Evolutionary conservation across 805 yeast species (phyloP).

Genomic region (Lachancea quebecensis): DNA sequence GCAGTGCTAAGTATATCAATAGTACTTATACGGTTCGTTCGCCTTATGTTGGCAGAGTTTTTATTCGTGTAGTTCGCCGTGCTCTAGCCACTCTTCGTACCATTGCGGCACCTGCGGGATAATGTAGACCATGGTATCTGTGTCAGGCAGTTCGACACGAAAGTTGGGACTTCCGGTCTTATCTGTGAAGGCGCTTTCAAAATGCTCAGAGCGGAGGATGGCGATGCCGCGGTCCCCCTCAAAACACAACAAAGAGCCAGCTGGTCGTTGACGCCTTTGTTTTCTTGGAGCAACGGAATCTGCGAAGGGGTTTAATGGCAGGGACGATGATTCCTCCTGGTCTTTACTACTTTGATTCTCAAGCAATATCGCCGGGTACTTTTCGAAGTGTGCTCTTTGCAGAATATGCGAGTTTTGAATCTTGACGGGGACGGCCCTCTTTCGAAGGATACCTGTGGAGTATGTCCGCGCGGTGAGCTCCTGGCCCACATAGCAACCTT

Average conservation of each 20-base stretch:
- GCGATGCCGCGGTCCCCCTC: conserved; percentile 63
- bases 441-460: conserved; percentile 76
- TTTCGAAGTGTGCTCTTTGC: not conserved
- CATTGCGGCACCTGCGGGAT: conserved; percentile 25
- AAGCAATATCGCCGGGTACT: conserved; percentile 4
- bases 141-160: conserved; percentile 25
- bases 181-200: conserved; percentile 24
- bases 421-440: conserved; percentile 69
- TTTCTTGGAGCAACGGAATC: conserved; percentile 11
- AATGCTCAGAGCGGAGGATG: conserved; percentile 44
- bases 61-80: not conserved
- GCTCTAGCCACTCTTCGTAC: conserved; percentile 14
- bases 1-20: too few relatives aligned
- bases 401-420: conserved; percentile 10
- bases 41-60: not conserved
- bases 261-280: conserved; percentile 38
- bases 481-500: conserved; percentile 97
- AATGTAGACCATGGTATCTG: conserved; percentile 13
- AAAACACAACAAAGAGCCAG: conserved; percentile 55
- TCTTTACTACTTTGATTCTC: not conserved
- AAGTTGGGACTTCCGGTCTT: conserved; percentile 7
- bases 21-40: too few relatives aligned
- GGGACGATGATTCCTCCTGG: not conserved
- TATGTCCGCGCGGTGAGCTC: conserved; percentile 86
- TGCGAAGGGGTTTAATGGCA: conserved; percentile 15